Conservation (phyloP, 2,329 filamentous ascomycete species). For the Verticillium dahliae region DNA sequence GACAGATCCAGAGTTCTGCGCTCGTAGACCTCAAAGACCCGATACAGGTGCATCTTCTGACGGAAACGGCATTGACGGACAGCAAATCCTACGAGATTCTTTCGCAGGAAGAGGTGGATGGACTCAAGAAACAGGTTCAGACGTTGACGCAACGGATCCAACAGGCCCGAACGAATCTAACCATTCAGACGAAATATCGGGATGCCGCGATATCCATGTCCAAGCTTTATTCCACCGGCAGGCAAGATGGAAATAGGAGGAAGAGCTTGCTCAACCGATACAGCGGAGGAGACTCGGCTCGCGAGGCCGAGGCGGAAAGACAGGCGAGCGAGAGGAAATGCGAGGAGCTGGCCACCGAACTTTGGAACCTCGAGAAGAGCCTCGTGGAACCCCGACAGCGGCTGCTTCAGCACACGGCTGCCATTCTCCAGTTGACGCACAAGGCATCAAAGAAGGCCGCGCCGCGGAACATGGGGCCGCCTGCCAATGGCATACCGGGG, state of each 20-base stretch:
- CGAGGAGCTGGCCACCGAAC: slow-evolving; percentile 74
- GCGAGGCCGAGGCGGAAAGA: slow-evolving; percentile 68
- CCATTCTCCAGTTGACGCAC: slow-evolving; percentile 86
- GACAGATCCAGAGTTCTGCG: slow-evolving; percentile 46
- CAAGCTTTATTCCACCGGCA: slow-evolving; percentile 64
- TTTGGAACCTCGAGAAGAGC: slow-evolving; percentile 73
- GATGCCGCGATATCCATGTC: slow-evolving; percentile 87
- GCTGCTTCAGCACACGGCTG: slow-evolving; percentile 84
- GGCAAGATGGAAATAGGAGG: slow-evolving; percentile 36
- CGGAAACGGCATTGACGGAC: slow-evolving; percentile 87
- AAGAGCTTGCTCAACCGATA: slow-evolving; percentile 38
- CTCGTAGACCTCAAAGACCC: slow-evolving; percentile 60
- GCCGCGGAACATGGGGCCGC: slow-evolving; percentile 24
- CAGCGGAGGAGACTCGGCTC: slow-evolving; percentile 41
- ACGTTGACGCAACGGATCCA: slow-evolving; percentile 71
- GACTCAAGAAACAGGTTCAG: slow-evolving; percentile 79
- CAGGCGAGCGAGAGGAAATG: slow-evolving; percentile 71
- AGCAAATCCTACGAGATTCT: slow-evolving; percentile 80
- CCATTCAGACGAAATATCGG: slow-evolving; percentile 86
- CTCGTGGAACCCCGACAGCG: slow-evolving; percentile 67
- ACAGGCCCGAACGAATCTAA: slow-evolving; percentile 73
- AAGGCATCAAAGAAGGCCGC: slow-evolving; percentile 55
- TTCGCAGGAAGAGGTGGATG: slow-evolving; percentile 86
- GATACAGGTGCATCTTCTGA: slow-evolving; percentile 84
- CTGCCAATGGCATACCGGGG: slow-evolving; percentile 56